Base-by-base conservation (phyloP, 176 grass and related monocot genomes). In the Raddia guianensis region DNA sequence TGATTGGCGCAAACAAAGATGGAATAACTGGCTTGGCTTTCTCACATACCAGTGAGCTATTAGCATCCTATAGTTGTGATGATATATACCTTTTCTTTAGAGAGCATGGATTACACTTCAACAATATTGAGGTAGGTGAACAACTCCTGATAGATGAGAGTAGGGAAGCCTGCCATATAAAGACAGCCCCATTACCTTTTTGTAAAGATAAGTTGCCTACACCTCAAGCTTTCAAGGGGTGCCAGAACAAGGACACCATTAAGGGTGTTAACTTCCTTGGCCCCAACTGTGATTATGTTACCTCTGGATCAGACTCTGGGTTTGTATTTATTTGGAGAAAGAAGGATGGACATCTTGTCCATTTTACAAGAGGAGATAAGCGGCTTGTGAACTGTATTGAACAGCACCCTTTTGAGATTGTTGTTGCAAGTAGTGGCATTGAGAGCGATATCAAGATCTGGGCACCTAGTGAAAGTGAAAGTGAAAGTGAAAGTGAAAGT, bases 311-410 rank as follows among this genome's bases (percentile, higher is more conserved):
- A 70, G 89, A 97, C 71, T 86, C 85, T 73, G 91, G 87, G 10
- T 57, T 19, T 78, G 72, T 85, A 64, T 92, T 90, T 89, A 92
- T 97, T 80, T 97, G 94, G 94, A 89, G 83, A 74, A 97, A 94
- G 85, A 92, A 89, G 66, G 89, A 90, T 51, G 89, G 70, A 56
- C 58, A 85, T 69, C 60, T 89, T 32, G 56, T 94, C 27, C 74
- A 85, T 46, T 72, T 67, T 18, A 73, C 92, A 89, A 70, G 83
- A 72, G 94, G 94, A 81, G 94, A 92, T 80, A 92, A 43, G 18
- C 42, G 0, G 20, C 82, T 80, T 63, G 87, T 97, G 45, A 97
- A 92, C 59, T 94, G 89, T 67, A 88, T 94, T 8, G 87, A 94
- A 76, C 87, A 93, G 44, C 91, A 97, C 60, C 89, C 94, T 90